Base-by-base conservation (phyloP, 192 early-diverging fungal genomes). In the Coemansia sp. region DNA sequence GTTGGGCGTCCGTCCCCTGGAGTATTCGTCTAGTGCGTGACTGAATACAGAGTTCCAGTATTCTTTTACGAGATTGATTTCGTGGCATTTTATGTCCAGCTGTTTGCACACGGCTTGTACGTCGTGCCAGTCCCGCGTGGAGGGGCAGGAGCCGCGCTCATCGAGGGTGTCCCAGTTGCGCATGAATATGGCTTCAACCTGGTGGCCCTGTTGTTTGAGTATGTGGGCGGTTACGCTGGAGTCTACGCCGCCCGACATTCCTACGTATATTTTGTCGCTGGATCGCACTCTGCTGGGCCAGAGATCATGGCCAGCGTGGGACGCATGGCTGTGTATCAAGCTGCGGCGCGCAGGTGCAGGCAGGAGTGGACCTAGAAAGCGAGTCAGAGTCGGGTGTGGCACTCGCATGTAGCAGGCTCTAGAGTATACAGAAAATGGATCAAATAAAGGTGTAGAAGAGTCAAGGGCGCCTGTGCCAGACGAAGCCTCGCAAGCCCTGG, bases 221-320 rank as follows among this genome's bases (percentile, higher is more conserved):
- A 99, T 73, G 28, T 89, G 70, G 0, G 94, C 94, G 10, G 90
- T 86, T 16, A 96, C 92, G 65, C 90, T 91, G 1, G 94, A 95
- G 64, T 99, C 96, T 0, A 99, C 94, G 1, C 96, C 96, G 28
- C 96, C 96, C 0, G 94, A 96, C 90, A 98, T 91, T 14, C 89
- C 89, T 2, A 98, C 70, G 6, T 91, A 84, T 3, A 98, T 91
- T 42, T 58, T 72, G 43, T 66, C 67, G 26, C 73, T 70, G 12
- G 34, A 23, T 21, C 38, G 28, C 18, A 63, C 37, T 34, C 38
- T 61, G 65, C 42, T 64, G 10, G 14, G 28, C 61, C 62, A 66
- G 9, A 48, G 28, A 57, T 65, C 53, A n/a, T n/a, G 14, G 16
- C 34, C 53, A 16, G 53, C 2, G 28, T 5, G 14, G 28, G 52